phyloP scores from a whole-genome alignment of 257 asterid species.

The Mitragyna speciosa region DNA sequence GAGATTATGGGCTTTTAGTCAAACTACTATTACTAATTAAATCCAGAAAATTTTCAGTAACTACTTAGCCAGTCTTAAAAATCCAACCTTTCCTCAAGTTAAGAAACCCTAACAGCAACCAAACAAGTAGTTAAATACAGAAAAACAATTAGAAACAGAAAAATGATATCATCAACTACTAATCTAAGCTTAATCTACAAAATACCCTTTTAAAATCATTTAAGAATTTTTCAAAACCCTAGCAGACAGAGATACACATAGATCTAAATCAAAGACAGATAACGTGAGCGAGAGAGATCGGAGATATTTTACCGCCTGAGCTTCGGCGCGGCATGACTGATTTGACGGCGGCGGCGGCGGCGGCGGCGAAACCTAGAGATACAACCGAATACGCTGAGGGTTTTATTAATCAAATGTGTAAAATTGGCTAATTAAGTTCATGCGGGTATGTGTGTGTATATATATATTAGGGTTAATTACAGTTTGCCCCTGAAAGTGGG shows the following conservation, averaged over 20 bases:
- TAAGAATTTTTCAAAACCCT: slow-evolving; percentile 1
- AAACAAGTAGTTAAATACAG: not conserved
- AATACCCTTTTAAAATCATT: not conserved
- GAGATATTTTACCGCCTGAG: slow-evolving; percentile 50
- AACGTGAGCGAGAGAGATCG: not conserved
- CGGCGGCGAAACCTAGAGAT: slow-evolving; percentile 12
- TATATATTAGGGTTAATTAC: no score
- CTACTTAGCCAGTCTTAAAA: not conserved
- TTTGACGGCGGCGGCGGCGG: not conserved
- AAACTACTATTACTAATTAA: not conserved
- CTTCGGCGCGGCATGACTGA: slow-evolving; percentile 73
- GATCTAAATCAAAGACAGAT: not conserved
- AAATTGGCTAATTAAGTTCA: not conserved
- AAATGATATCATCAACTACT: not conserved
- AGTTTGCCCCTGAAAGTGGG: no score
- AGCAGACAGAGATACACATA: not conserved
- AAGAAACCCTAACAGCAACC: not conserved
- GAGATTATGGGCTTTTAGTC: not conserved
- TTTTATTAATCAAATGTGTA: not conserved
- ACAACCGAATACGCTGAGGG: not conserved
- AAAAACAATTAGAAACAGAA: not conserved
- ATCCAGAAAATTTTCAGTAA: not conserved
- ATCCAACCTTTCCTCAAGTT: not conserved
- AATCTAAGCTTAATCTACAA: not conserved
- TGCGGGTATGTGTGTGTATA: no score